Percentiles rank a stretch among this genome's conserved stretches.
These are phyloP conservation scores for Paramecium caudatum DNA, from an alignment of 73 alveolate genomes.

Conservation along the genomic window DNA sequence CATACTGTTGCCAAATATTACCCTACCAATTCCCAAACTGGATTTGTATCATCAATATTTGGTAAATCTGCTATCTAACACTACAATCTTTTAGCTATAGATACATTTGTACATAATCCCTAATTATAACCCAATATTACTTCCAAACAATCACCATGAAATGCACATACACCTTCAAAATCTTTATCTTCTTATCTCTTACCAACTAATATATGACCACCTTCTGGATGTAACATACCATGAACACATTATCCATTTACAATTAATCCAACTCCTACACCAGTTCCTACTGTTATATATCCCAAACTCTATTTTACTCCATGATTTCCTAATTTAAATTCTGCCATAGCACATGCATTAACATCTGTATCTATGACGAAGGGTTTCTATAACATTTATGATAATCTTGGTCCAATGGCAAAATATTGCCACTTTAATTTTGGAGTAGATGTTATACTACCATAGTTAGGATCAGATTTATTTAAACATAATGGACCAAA, in stretches of 20 bases:
- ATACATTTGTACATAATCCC: slow-evolving; percentile 90
- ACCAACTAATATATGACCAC: slow-evolving; percentile 86
- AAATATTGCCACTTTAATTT: slow-evolving; percentile 87
- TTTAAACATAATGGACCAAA: background rate
- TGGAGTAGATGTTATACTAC: slow-evolving; percentile 91
- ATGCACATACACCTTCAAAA: slow-evolving; percentile 86
- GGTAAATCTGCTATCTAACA: slow-evolving; percentile 80
- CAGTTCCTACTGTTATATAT: slow-evolving; percentile 95
- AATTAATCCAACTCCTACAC: slow-evolving; percentile 93
- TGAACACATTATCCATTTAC: slow-evolving; percentile 87
- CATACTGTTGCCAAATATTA: slow-evolving; percentile 87
- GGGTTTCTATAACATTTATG: slow-evolving; percentile 73
- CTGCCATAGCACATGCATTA: slow-evolving; percentile 88
- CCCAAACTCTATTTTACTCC: slow-evolving; percentile 82
- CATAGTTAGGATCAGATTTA: slow-evolving; percentile 74
- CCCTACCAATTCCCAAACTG: slow-evolving; percentile 92
- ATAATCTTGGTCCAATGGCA: slow-evolving; percentile 73
- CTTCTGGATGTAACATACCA: slow-evolving; percentile 96
- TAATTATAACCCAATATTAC: background rate
- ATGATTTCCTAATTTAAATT: slow-evolving; percentile 82
- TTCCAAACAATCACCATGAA: slow-evolving; percentile 90
- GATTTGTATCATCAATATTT: slow-evolving; percentile 83
- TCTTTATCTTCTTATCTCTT: background rate
- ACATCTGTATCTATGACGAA: slow-evolving; percentile 91
- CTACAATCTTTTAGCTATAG: slow-evolving; percentile 87